Evolutionary conservation across 345 rosid species (phyloP).

Genomic region (Cardiospermum halicacabum): DNA sequence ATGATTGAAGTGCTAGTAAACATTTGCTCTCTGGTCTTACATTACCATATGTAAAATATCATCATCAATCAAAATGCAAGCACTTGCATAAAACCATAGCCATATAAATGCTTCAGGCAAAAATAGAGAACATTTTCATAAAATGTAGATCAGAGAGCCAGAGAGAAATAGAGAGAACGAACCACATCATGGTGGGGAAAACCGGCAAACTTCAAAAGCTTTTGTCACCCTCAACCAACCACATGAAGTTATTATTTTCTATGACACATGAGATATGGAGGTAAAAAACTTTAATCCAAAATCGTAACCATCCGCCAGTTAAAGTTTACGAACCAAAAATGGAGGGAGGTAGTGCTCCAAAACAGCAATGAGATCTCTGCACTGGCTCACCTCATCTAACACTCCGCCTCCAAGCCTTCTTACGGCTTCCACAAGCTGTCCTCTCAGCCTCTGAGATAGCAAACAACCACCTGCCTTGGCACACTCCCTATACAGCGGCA

Average conservation of each 20-base stretch:
- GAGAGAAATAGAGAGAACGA: constrained; percentile 9
- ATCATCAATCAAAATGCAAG: constrained; percentile 19
- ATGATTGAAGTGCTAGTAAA: constrained; percentile 9
- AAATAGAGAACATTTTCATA: neutral
- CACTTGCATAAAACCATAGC: constrained; percentile 11
- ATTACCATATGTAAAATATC: too few species aligned
- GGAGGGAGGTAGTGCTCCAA: constrained; percentile 83
- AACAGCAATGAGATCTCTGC: constrained; percentile 51
- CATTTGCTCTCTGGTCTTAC: constrained; percentile 24
- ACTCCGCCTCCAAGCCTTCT: constrained; percentile 63
- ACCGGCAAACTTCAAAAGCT: constrained; percentile 19
- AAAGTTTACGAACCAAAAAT: constrained; percentile 43
- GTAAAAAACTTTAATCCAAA: constrained; percentile 20
- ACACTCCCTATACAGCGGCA: constrained; percentile 82
- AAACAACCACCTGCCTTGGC: constrained; percentile 50
- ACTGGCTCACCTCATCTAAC: constrained; percentile 44
- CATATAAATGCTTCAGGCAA: constrained; percentile 10
- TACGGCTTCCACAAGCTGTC: constrained; percentile 78
- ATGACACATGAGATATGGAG: constrained; percentile 23
- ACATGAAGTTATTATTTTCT: constrained; percentile 23
- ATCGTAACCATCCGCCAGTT: constrained; percentile 1
- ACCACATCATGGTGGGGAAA: constrained; percentile 28
- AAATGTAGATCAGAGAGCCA: constrained; percentile 6
- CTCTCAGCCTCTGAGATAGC: constrained; percentile 72
- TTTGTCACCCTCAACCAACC: constrained; percentile 26